These are phyloP conservation scores for Calocybe gangraenosa DNA, from an alignment of 768 basidiomycete genomes.

Conservation along the genomic window DNA sequence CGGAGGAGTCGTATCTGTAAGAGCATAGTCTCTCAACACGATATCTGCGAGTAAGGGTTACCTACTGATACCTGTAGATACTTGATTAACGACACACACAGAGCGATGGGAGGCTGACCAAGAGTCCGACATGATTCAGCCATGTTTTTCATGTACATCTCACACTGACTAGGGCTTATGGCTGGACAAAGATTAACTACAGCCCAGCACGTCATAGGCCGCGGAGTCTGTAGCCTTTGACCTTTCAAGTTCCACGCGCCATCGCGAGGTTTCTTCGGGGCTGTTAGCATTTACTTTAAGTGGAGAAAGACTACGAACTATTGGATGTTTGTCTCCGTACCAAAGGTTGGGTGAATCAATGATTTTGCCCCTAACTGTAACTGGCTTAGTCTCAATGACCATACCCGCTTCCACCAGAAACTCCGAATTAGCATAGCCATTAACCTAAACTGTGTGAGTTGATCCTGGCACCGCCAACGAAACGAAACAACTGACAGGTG, in stretches of 20 bases:
- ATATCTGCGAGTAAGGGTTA: too few relatives aligned
- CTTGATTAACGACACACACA: too few relatives aligned
- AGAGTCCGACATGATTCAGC: too few relatives aligned
- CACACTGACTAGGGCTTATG: too few relatives aligned
- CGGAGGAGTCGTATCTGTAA: conserved; percentile 2
- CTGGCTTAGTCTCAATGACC: conserved; percentile 23
- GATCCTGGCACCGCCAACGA: not conserved
- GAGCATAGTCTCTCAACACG: too few relatives aligned
- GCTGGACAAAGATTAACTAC: too few relatives aligned
- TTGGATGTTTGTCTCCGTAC: conserved; percentile 10
- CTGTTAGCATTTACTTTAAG: not conserved
- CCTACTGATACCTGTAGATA: too few relatives aligned
- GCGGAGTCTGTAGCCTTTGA: conserved; percentile 15
- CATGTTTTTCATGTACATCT: too few relatives aligned
- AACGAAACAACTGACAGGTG: conserved; percentile 8
- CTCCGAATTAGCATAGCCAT: conserved; percentile 21
- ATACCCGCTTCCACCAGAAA: conserved; percentile 33
- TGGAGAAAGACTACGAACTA: too few relatives aligned
- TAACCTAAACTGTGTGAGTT: conserved; percentile 2
- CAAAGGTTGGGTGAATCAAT: conserved; percentile 15
- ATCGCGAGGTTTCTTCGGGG: conserved; percentile 13
- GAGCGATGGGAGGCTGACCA: too few relatives aligned
- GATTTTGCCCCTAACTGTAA: conserved; percentile 20
- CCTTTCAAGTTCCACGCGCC: conserved; percentile 26
- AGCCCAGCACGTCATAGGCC: conserved; percentile 9